Percentiles rank a stretch among this genome's conserved stretches.
Evolutionary conservation across 1,139 yeast species (phyloP).

Genomic region (Candida dubliniensis): DNA sequence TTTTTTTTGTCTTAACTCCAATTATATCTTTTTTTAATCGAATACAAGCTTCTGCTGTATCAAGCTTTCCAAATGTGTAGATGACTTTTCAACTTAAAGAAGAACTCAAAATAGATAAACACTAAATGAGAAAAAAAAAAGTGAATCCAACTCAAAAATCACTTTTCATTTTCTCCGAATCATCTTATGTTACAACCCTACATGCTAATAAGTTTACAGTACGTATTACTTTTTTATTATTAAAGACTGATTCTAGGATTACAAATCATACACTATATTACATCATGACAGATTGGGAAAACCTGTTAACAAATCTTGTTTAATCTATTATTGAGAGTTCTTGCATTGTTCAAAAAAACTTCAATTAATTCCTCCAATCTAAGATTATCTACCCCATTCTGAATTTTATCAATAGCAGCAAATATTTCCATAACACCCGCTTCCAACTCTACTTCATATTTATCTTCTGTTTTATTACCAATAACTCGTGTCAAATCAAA

Average conservation of each 20-base stretch:
- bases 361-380: conserved; percentile 72
- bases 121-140: too few relatives aligned
- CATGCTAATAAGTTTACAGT: too few relatives aligned
- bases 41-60: too few relatives aligned
- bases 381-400: conserved; percentile 52
- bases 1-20: neutral
- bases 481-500: conserved; percentile 69
- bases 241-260: neutral
- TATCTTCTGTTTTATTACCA: conserved; percentile 40
- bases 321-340: conserved; percentile 48
- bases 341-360: conserved; percentile 70
- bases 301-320: conserved; percentile 34
- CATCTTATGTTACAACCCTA: too few relatives aligned
- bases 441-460: conserved; percentile 70
- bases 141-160: too few relatives aligned
- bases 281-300: too few relatives aligned
- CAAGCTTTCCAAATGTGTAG: too few relatives aligned
- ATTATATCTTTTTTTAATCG: neutral
- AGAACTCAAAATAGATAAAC: neutral
- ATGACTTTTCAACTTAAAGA: conserved; percentile 50
- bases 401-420: conserved; percentile 56
- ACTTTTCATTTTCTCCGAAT: too few relatives aligned
- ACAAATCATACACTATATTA: too few relatives aligned
- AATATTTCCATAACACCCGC: conserved; percentile 65
- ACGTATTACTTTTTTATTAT: conserved; percentile 3